phyloP scores from a whole-genome alignment of 2,329 filamentous ascomycete species.

The Diaporthe vexans region DNA sequence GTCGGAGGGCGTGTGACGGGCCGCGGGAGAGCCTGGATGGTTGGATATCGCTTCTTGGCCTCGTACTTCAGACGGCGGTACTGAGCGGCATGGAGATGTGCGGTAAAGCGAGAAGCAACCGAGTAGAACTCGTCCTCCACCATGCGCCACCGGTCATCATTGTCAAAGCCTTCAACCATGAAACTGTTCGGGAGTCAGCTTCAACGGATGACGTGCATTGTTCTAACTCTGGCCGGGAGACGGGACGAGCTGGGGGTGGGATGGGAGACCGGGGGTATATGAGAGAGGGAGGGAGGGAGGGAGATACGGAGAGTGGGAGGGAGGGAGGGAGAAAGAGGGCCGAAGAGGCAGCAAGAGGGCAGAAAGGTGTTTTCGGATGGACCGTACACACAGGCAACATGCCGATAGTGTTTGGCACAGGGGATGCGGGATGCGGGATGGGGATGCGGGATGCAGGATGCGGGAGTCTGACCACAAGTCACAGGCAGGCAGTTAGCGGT shows the following conservation, averaged over 20 bases:
- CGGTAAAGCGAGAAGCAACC: conserved; percentile 78
- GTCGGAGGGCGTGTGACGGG: conserved; percentile 62
- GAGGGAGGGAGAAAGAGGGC: too few relatives aligned
- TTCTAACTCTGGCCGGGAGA: conserved; percentile 6
- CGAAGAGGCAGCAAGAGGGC: background rate
- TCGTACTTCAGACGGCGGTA: conserved; percentile 76
- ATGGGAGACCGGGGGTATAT: background rate
- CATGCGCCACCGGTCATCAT: conserved; percentile 85
- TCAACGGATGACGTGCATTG: background rate
- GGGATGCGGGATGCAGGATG: background rate
- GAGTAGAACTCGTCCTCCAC: conserved; percentile 84
- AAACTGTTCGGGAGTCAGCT: conserved; percentile 54
- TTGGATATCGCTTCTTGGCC: conserved; percentile 67
- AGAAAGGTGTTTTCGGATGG: too few relatives aligned
- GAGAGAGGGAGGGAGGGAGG: background rate
- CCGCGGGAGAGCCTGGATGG: conserved; percentile 65
- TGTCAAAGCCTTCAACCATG: conserved; percentile 74
- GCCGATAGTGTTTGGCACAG: background rate
- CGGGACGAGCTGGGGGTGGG: background rate
- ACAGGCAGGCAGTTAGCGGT: background rate
- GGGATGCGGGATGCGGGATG: background rate
- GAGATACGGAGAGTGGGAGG: background rate
- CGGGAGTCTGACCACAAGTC: conserved; percentile 13
- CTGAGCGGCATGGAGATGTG: conserved; percentile 82
- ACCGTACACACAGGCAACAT: background rate